Evolutionary conservation across 2,329 filamentous ascomycete genomes (phyloP), one percentile per base, ranked within the genome.

Genomic region (Pseudocercospora eumusae): DNA sequence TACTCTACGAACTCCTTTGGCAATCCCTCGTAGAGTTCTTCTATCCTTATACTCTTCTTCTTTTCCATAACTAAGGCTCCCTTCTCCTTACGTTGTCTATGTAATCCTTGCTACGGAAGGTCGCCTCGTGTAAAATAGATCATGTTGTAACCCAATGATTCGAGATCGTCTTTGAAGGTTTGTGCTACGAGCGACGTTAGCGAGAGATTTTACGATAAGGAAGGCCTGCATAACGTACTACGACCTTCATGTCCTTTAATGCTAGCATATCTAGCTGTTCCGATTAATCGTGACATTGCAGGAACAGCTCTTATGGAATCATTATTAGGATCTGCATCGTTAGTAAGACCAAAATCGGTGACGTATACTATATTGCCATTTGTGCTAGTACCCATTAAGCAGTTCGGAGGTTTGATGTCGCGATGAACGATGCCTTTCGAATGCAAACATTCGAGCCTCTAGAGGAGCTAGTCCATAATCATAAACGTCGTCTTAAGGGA

Each of bases 41-140:
- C 59, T 56, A 56, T 42, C 11, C n/a, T 28, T 40, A 61, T 56
- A 15, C 36, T 40, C 23, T 28, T 49, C 52, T 61, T 61, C 52
- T 56, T 61, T 42, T 61, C 52, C 27, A 61, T 61, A n/a, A 61
- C 47, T 56, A 61, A 40, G 36, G 21, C 21, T 52, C 56, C 40
- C 20, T 56, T 61, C 36, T 61, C 27, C 20, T 28, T 61, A 18
- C 23, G 31, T 42, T 42, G 11, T 42, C n/a, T 42, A 25, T 61
- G 33, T 27, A 61, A 42, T 40, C 42, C 53, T 52, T 61, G 44
- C 59, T 42, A 61, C 11, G 42, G 53, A 15, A 61, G 31, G 9
- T 52, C 4, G 47, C 59, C 42, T 36, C 13, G 28, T 15, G 52
- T 25, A 52, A 61, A 61, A 42, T 61, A 57, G 25, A 57, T 31